Conservation (phyloP, 331 rosid species). For the Pyracantha coccinea region DNA sequence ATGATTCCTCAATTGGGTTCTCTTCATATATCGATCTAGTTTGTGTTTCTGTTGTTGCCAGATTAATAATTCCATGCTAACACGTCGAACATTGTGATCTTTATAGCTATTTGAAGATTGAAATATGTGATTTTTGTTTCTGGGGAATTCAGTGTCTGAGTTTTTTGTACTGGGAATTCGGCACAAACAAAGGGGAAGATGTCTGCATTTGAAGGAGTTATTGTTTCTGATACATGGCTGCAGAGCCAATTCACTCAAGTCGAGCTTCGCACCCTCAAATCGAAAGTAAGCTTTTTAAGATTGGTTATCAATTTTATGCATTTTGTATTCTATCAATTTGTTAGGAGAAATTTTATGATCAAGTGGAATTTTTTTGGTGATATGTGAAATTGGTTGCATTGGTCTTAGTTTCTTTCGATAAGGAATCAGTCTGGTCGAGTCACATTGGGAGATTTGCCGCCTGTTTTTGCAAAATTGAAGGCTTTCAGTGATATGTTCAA, state of each 20-base stretch:
- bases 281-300: conserved; percentile 38
- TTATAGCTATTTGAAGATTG: background rate
- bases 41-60: background rate
- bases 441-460: conserved; percentile 50
- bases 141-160: conserved; percentile 19
- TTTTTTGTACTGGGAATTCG: conserved; percentile 15
- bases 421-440: conserved; percentile 68
- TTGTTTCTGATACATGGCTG: conserved; percentile 81
- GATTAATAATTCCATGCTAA: conserved; percentile 2
- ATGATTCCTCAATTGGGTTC: conserved; percentile 11
- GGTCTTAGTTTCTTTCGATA: conserved; percentile 53
- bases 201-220: conserved; percentile 84
- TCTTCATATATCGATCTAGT: conserved; percentile 11
- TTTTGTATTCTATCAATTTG: background rate
- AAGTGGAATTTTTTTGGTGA: conserved; percentile 3
- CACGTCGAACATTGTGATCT: conserved; percentile 2
- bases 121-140: background rate
- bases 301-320: background rate
- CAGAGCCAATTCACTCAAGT: conserved; percentile 98
- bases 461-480: conserved; percentile 53
- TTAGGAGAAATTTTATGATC: background rate
- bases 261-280: conserved; percentile 86
- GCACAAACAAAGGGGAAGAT: conserved; percentile 29
- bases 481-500: conserved; percentile 39
- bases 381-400: conserved; percentile 24